Conservation (phyloP, 2,329 filamentous ascomycete species). For the Fusarium pseudoanthophilum region DNA sequence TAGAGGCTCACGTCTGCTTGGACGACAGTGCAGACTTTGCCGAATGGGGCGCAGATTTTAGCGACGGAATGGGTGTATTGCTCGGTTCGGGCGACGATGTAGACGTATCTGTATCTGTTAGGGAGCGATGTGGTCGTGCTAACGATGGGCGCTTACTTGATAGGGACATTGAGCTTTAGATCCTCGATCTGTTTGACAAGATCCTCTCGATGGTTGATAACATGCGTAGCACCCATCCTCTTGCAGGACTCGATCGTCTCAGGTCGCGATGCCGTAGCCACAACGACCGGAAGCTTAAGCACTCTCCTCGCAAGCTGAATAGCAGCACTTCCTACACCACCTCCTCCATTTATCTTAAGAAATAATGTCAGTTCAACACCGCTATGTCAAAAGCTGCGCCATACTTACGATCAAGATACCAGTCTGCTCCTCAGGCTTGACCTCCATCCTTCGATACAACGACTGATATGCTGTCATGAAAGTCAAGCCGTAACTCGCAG, state of each 20-base stretch:
- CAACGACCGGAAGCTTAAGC: not conserved
- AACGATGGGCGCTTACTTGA: not conserved
- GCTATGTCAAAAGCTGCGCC: accelerated
- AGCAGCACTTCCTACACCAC: constrained; percentile 1
- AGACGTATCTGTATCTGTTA: not conserved
- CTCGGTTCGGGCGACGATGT: not conserved
- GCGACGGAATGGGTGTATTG: not conserved
- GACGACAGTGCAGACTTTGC: not conserved
- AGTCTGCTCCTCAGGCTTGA: not conserved
- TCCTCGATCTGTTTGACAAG: not conserved
- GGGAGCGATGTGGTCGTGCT: too few species aligned
- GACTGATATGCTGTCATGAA: constrained; percentile 3
- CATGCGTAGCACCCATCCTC: not conserved
- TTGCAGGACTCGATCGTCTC: not conserved
- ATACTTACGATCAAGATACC: not conserved
- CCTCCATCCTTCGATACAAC: not conserved
- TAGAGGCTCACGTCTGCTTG: not conserved
- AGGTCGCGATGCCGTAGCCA: not conserved
- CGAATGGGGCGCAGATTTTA: not conserved
- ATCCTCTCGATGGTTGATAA: not conserved
- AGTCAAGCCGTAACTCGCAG: not conserved
- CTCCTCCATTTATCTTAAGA: not conserved
- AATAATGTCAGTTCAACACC: not conserved
- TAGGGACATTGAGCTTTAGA: not conserved
- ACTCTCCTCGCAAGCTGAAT: not conserved